Percentiles rank a stretch among this genome's conserved stretches.
phyloP scores from a whole-genome alignment of 257 asterid genomes.

The Ehretia macrophylla region DNA sequence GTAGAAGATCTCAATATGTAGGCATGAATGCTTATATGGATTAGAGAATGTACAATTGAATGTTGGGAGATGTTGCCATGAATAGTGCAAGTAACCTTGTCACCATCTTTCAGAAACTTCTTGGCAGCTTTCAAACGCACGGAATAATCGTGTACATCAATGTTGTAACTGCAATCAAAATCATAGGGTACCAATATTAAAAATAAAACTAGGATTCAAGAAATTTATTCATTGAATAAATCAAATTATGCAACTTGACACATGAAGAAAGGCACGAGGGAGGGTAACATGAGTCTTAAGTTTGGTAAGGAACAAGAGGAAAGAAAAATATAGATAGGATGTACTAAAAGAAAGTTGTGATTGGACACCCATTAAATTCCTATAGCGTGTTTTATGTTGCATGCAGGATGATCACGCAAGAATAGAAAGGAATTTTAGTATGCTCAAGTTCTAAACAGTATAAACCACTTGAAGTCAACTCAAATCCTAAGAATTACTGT shows the following conservation, averaged over 20 bases:
- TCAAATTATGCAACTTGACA: too few relatives aligned
- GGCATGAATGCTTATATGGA: neutral
- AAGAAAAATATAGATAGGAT: too few relatives aligned
- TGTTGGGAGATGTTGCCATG: constrained; percentile 1
- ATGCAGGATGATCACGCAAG: too few relatives aligned
- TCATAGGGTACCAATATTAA: constrained; percentile 5
- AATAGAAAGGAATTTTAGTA: too few relatives aligned
- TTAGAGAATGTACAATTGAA: constrained; percentile 9
- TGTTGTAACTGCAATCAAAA: constrained; percentile 69
- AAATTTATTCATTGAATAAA: too few relatives aligned
- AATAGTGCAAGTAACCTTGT: constrained; percentile 57
- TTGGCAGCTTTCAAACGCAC: constrained; percentile 94
- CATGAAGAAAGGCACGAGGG: neutral
- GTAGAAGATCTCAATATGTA: constrained; percentile 6
- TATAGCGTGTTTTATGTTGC: too few relatives aligned
- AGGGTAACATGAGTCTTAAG: neutral
- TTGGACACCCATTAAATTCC: too few relatives aligned
- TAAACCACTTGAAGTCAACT: too few relatives aligned
- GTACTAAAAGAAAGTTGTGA: too few relatives aligned
- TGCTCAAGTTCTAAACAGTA: too few relatives aligned
- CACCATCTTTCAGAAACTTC: constrained; percentile 85
- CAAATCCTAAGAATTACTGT: too few relatives aligned
- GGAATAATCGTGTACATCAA: constrained; percentile 88
- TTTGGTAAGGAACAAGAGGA: too few relatives aligned
- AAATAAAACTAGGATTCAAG: neutral